Base-by-base conservation (phyloP, 495 filamentous ascomycete species). In the Penicillium taxi region DNA sequence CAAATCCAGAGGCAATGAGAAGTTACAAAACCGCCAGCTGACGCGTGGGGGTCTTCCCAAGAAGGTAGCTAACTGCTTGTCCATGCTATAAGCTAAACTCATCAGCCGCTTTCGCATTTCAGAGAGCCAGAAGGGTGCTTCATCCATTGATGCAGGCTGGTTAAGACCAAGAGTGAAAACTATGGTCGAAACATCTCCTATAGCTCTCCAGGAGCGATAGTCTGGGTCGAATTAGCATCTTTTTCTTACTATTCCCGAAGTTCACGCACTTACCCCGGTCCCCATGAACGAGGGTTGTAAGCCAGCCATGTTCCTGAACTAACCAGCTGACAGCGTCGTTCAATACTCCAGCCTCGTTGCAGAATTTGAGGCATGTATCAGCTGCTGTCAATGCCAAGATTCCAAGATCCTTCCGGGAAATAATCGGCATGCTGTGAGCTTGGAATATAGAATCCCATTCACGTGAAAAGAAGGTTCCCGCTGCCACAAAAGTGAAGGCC, bases 1-100 rank as follows among this genome's bases (percentile, higher is more conserved):
- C 6, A 77, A 42, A 40, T 77, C 73, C 0, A 77, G 48, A 0
- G 73, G 72, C 9, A 68, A 41, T 3, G 71, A 63, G 14, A 71
- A 61, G 5, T 65, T 62, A 33, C 61, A 66, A 41, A 69, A 75
- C 2, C 59, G 55, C 13, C 56, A 53, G 8, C 55, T 64, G 9
- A 76, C 45, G 4, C 63, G 52, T 1, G 72, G 70, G 0, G 72
- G 72, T n/a, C 73, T 49, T 4, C 70, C 73, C 2, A 67, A 43
- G 19, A 72, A 67, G 0, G 66, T 63, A 2, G 67, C 59, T 0
- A 66, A 24, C 3, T 49, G 48, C 47, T 74, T 73, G 42, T 70
- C 67, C 2, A 53, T 44, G 2, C 54, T 53, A 32, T 66, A 73
- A 6, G 58, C 50, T 26, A 51, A 45, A 12, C 64, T 50, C 40